Base-by-base conservation (phyloP, 345 rosid genomes). In the Chamaenerion angustifolium region DNA sequence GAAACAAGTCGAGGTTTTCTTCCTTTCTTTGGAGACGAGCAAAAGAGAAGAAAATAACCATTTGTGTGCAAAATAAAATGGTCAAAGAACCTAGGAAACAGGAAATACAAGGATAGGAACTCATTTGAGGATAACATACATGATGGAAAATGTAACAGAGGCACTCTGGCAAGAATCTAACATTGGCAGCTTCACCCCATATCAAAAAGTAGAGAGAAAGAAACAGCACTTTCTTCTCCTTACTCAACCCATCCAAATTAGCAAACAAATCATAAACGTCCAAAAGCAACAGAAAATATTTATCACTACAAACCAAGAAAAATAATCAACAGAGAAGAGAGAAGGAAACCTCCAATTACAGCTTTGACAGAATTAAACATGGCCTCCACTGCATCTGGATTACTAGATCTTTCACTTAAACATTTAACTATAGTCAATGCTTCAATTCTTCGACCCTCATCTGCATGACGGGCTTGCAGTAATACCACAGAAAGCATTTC, bases 351-450 rank as follows among this genome's bases (percentile, higher is more conserved):
- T n/a, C n/a, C n/a, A n/a, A n/a, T n/a, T n/a, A n/a, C n/a, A n/a
- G n/a, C n/a, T n/a, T n/a, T n/a, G n/a, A n/a, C n/a, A n/a, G n/a
- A n/a, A n/a, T n/a, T n/a, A n/a, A n/a, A n/a, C n/a, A n/a, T n/a
- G n/a, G n/a, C n/a, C n/a, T n/a, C n/a, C n/a, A n/a, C n/a, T n/a
- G n/a, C n/a, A n/a, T n/a, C 98, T 49, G 98, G 96, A 73, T 77
- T 87, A 66, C 98, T 92, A 45, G 98, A 80, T 64, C 84, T 92
- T 64, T 68, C 69, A 62, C 88, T 80, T 69, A 92, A 59, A 66
- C 72, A 75, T 61, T 70, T 63, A 40, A 87, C 69, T 63, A 87
- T 61, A 63, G 74, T 60, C 73, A 87, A 75, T 51, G 96, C 95
- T 44, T 52, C 75, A 51, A 62, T 31, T 65, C 95, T 80, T 75